Evolutionary conservation across 768 basidiomycete species (phyloP).

Genomic region (Clitopilus passeckerianus): DNA sequence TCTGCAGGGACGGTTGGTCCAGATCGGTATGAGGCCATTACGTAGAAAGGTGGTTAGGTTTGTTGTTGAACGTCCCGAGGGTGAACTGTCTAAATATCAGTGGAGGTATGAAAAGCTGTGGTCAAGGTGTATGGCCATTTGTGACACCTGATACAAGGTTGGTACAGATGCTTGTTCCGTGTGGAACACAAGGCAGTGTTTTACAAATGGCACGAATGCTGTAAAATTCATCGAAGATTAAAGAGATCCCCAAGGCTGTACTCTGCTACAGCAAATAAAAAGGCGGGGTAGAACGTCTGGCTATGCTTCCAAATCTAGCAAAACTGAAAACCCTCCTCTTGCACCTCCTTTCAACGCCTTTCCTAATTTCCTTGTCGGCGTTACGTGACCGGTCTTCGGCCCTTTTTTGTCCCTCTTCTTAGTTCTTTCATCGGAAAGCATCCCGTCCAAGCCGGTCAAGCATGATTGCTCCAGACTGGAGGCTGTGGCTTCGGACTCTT

Average conservation of each 20-base stretch:
- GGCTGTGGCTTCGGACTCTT: conserved; percentile 4
- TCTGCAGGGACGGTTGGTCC: conserved; percentile 27
- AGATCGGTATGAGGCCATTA: conserved; percentile 16
- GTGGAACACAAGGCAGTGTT: too few species aligned
- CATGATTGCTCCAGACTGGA: neutral
- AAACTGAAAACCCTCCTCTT: neutral
- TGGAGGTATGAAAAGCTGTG: too few species aligned
- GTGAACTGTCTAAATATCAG: too few species aligned
- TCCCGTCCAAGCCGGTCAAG: conserved; percentile 33
- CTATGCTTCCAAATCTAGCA: neutral
- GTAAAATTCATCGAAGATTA: too few species aligned
- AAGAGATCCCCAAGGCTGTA: too few species aligned
- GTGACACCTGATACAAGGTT: too few species aligned
- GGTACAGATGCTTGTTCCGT: too few species aligned
- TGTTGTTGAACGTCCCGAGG: neutral
- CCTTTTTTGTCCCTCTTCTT: conserved; percentile 35
- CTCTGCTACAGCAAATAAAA: too few species aligned
- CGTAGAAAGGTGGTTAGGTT: neutral
- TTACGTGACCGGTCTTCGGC: neutral
- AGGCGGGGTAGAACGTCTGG: too few species aligned
- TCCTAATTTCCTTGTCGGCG: neutral
- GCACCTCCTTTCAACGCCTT: neutral
- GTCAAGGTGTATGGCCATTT: too few species aligned
- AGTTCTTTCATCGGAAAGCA: conserved; percentile 39
- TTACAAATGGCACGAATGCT: too few species aligned